A percentile compares a stretch with the other conserved stretches of the same genome.
phyloP scores from a whole-genome alignment of 768 basidiomycete genomes.

The Termitomyces sp. region DNA sequence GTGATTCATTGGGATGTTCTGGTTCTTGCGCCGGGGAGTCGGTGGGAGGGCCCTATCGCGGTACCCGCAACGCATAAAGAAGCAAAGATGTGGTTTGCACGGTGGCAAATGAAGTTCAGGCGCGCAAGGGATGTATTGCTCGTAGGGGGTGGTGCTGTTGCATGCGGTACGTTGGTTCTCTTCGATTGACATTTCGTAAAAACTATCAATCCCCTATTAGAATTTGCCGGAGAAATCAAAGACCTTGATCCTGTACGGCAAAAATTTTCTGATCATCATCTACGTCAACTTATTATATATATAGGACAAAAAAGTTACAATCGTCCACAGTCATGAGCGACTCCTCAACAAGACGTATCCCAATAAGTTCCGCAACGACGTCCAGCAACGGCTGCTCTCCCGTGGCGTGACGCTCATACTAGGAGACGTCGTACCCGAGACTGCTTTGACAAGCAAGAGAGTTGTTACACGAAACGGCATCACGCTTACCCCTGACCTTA shows the following conservation, averaged over 20 bases:
- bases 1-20: constrained; percentile 50
- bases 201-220: constrained; percentile 17
- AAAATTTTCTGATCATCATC: constrained; percentile 12
- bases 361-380: constrained; percentile 44
- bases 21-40: constrained; percentile 56
- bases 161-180: constrained; percentile 33
- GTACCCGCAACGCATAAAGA: constrained; percentile 37
- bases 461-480: constrained; percentile 52
- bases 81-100: constrained; percentile 21
- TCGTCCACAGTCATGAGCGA: constrained; percentile 53
- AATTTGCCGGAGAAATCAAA: constrained; percentile 41
- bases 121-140: constrained; percentile 44
- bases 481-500: constrained; percentile 48
- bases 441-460: constrained; percentile 34
- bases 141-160: constrained; percentile 57
- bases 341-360: constrained; percentile 60
- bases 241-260: constrained; percentile 35
- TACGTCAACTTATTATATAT: neutral
- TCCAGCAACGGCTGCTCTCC: constrained; percentile 36
- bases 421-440: constrained; percentile 43
- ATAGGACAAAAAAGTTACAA: constrained; percentile 49
- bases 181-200: neutral
- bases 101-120: constrained; percentile 32
- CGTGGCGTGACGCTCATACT: constrained; percentile 51
- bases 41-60: constrained; percentile 47